A percentile compares a stretch with the other conserved stretches of the same genome.
Conservation (phyloP, 169 alveolate species). For the Cryptosporidium bovis region DNA sequence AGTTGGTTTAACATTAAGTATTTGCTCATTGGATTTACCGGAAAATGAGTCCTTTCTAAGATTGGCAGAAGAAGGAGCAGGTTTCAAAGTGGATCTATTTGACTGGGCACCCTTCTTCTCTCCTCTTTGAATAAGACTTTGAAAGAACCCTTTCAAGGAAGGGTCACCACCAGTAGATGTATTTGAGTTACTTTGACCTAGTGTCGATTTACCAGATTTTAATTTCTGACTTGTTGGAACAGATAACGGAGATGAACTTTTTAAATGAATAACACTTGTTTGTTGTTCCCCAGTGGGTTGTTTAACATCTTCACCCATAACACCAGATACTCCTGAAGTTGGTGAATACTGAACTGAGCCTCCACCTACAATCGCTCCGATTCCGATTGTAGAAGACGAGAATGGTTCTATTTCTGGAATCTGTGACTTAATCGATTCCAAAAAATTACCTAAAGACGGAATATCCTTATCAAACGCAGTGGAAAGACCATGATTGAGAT, state of each 20-base stretch:
- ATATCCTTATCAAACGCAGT: constrained; percentile 47
- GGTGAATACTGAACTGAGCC: neutral
- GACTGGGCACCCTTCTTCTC: constrained; percentile 38
- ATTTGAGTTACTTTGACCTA: constrained; percentile 10
- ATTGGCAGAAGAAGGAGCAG: constrained; percentile 33
- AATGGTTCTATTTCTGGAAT: constrained; percentile 36
- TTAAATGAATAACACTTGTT: neutral
- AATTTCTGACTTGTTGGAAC: constrained; percentile 24
- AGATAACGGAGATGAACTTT: neutral
- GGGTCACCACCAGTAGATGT: constrained; percentile 35
- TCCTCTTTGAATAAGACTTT: constrained; percentile 69
- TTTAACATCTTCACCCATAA: neutral
- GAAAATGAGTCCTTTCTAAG: constrained; percentile 22
- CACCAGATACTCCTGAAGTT: no score
- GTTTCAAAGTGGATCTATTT: constrained; percentile 22
- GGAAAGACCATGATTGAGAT: constrained; percentile 35
- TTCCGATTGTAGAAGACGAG: constrained; percentile 12
- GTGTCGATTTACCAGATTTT: constrained; percentile 28
- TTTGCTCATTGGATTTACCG: neutral
- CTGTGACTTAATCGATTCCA: constrained; percentile 39
- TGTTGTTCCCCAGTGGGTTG: neutral
- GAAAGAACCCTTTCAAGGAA: constrained; percentile 65
- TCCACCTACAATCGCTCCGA: neutral
- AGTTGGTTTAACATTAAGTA: neutral
- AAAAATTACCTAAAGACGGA: constrained; percentile 35